Evolutionary conservation across 1,139 yeast genomes (phyloP).

Genomic region (Wickerhamomyces sp.): DNA sequence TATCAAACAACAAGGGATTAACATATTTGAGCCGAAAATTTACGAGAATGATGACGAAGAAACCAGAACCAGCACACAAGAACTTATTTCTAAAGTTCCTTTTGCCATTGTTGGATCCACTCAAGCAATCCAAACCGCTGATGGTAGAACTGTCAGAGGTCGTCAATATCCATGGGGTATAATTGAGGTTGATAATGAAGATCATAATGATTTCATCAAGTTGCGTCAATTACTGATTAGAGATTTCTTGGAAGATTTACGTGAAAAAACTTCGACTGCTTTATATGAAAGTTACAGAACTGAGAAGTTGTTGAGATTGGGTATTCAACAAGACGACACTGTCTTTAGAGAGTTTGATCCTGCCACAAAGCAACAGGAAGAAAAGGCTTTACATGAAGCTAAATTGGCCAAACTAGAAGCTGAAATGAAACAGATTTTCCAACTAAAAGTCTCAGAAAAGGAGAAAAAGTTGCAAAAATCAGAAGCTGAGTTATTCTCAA

Average conservation of each 20-base stretch:
- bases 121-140: conserved; percentile 70
- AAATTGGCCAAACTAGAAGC: conserved; percentile 91
- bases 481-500: conserved; percentile 91
- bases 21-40: conserved; percentile 84
- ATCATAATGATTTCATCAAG: conserved; percentile 88
- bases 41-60: conserved; percentile 71
- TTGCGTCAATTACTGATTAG: conserved; percentile 87
- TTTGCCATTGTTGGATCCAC: conserved; percentile 92
- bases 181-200: conserved; percentile 93
- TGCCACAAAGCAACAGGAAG: conserved; percentile 88
- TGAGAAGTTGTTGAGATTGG: conserved; percentile 73
- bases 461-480: conserved; percentile 96
- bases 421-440: conserved; percentile 96
- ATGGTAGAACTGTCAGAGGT: conserved; percentile 77
- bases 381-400: conserved; percentile 88
- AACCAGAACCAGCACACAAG: conserved; percentile 75
- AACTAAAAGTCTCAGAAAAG: conserved; percentile 93
- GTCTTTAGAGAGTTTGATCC: conserved; percentile 97
- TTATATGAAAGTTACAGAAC: conserved; percentile 90
- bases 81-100: conserved; percentile 87
- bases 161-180: conserved; percentile 97
- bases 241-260: conserved; percentile 89
- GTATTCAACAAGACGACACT: conserved; percentile 85
- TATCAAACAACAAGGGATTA: conserved; percentile 86
- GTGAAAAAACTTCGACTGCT: conserved; percentile 73